Evolutionary conservation across 2,329 filamentous ascomycete species (phyloP).

Genomic region (Colletotrichum tamarilloi): DNA sequence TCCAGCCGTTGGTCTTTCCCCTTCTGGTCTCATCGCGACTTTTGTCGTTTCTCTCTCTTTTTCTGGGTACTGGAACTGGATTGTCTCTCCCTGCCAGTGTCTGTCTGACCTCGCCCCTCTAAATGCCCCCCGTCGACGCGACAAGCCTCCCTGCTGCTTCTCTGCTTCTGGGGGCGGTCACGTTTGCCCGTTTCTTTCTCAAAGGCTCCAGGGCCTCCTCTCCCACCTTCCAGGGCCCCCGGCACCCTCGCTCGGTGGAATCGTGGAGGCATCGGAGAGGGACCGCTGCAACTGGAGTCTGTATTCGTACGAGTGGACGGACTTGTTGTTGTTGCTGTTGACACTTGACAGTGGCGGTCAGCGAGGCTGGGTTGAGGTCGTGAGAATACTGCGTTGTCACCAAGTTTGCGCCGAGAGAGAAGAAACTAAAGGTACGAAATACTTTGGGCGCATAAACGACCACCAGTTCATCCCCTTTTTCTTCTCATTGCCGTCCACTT

Average conservation of each 20-base stretch:
- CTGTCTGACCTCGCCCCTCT: neutral
- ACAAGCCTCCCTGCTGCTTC: slow-evolving; percentile 11
- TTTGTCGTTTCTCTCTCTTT: neutral
- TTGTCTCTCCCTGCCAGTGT: neutral
- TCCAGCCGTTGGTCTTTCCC: slow-evolving; percentile 29
- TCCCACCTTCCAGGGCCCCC: neutral
- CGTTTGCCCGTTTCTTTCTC: neutral
- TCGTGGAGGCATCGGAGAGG: slow-evolving; percentile 2
- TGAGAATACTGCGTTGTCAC: neutral
- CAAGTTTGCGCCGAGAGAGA: neutral
- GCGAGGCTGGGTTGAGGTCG: neutral
- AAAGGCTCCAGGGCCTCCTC: neutral
- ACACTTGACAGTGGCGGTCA: slow-evolving; percentile 21
- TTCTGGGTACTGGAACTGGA: neutral
- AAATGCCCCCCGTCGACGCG: neutral
- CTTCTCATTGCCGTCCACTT: slow-evolving; percentile 12
- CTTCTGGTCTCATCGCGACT: slow-evolving; percentile 12
- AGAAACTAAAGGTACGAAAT: neutral
- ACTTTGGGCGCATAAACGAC: slow-evolving; percentile 2
- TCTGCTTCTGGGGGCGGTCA: slow-evolving; percentile 8
- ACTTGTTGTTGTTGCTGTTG: neutral
- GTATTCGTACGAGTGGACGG: neutral
- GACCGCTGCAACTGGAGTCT: slow-evolving; percentile 2
- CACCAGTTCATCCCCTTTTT: slow-evolving; percentile 11
- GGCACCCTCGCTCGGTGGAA: neutral